A percentile compares a stretch with the other conserved stretches of the same genome.
Evolutionary conservation across 345 rosid genomes (phyloP).

Genomic region (Ceriops zippeliana): DNA sequence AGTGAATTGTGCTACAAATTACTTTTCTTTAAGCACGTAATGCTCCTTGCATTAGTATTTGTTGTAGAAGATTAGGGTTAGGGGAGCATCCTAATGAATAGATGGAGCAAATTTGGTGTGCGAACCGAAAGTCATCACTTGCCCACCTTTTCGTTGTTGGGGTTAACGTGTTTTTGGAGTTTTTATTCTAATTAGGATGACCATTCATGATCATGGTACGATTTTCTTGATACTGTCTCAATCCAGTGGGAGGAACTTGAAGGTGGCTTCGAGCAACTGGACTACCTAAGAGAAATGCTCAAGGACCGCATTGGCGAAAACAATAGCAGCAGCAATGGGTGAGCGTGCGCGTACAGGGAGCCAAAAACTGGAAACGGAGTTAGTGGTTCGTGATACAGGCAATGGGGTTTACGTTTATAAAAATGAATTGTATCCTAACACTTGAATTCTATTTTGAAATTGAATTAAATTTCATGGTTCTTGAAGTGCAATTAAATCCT

Average conservation of each 20-base stretch:
- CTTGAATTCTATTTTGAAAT: too few species aligned
- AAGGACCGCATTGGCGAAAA: conserved; percentile 41
- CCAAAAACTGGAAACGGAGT: neutral
- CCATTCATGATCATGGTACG: neutral
- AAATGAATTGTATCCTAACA: too few species aligned
- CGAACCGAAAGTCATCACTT: neutral
- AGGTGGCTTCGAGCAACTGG: conserved; percentile 80
- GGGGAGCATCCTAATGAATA: neutral
- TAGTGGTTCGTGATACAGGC: neutral
- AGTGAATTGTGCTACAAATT: neutral
- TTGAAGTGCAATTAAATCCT: too few species aligned
- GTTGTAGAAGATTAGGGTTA: neutral
- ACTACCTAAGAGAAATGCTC: conserved; percentile 70
- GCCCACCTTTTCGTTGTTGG: neutral
- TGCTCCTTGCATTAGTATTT: neutral
- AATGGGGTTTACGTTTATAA: neutral
- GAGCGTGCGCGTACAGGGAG: neutral
- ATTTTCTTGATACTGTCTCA: neutral
- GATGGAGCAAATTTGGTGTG: neutral
- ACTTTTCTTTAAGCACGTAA: neutral
- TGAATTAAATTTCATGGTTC: too few species aligned
- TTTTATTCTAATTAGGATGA: neutral
- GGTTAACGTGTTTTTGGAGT: neutral
- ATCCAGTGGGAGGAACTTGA: conserved; percentile 80
- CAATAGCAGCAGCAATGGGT: conserved; percentile 6